Base-by-base conservation (phyloP, 495 filamentous ascomycete species). In the Entonaema liquescens region DNA sequence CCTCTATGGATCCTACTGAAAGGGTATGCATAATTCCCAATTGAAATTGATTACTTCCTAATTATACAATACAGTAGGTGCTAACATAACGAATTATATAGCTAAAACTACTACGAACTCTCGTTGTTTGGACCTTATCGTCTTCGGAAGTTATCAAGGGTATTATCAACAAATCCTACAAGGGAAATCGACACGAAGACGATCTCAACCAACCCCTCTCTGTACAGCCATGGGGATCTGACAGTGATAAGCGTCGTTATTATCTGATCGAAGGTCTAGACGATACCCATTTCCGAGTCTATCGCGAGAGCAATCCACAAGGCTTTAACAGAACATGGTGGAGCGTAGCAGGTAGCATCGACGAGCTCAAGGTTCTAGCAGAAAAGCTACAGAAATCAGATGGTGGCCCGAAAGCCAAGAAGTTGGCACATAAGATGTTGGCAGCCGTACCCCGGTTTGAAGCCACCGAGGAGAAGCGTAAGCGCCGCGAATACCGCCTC, bases 211-310 rank as follows among this genome's bases (percentile, higher is more conserved):
- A 97, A 68, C 92, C 93, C 15, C 85, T 98, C 17, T 97, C 94
- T 13, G 91, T 99, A 17, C 95, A 98, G 78, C 89, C 93, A 2
- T 99, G 95, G 95, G 95, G 95, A 8, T 85, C 89, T 25, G 95
- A 99, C 78, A 92, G 92, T 59, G 85, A 96, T 67, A 97, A 96
- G 81, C 89, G 96, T 31, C 86, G 93, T 60, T 98, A 97, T 79
- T 99, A 91, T 86, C 85, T 99, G 33, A 89, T 98, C 62, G 95
- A 98, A 78, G 95, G 95, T 31, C 89, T 91, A 72, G 94, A 98
- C 75, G 96, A 99, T 78, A 98, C 95, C 5, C 83, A 90, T 57
- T 98, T 98, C 77, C 86, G 95, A 44, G 86, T 99, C n/a, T 99
- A 98, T 77, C 85, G 96, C 40, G 95, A 99, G 79, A 95, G 92